Conservation (phyloP, 2,329 filamentous ascomycete species). For the Neonectria neomacrospora region DNA sequence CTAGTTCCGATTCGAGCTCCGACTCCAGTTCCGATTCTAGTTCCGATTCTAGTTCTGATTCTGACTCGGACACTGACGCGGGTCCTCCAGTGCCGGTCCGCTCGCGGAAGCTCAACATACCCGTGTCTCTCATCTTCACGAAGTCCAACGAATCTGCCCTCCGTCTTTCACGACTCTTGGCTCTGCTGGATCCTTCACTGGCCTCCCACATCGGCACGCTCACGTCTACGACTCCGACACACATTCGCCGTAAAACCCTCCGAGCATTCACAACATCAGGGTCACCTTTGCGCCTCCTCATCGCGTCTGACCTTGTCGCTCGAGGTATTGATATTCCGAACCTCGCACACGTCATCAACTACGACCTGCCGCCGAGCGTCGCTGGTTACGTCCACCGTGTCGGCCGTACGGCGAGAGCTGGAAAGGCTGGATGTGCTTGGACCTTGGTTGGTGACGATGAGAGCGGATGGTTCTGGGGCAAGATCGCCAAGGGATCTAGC, state of each 20-base stretch:
- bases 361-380: conserved; percentile 85
- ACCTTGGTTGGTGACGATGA: conserved; percentile 86
- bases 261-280: conserved; percentile 75
- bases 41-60: conserved; percentile 49
- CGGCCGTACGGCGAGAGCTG: conserved; percentile 88
- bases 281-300: conserved; percentile 75
- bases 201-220: conserved; percentile 72
- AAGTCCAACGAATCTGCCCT: conserved; percentile 89
- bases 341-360: conserved; percentile 90
- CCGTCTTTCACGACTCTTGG: conserved; percentile 84
- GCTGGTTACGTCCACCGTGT: conserved; percentile 92
- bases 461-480: conserved; percentile 91
- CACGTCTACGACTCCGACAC: conserved; percentile 81
- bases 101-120: conserved; percentile 44
- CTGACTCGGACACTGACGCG: conserved; percentile 48
- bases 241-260: conserved; percentile 74
- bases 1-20: conserved; percentile 46
- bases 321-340: conserved; percentile 86
- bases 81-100: conserved; percentile 29
- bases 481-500: conserved; percentile 72
- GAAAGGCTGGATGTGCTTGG: conserved; percentile 81
- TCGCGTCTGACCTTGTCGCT: conserved; percentile 93
- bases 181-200: conserved; percentile 70
- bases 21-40: conserved; percentile 48
- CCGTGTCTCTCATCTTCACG: conserved; percentile 82